Conservation (phyloP, 345 rosid species). For the Hibiscus mutabilis region DNA sequence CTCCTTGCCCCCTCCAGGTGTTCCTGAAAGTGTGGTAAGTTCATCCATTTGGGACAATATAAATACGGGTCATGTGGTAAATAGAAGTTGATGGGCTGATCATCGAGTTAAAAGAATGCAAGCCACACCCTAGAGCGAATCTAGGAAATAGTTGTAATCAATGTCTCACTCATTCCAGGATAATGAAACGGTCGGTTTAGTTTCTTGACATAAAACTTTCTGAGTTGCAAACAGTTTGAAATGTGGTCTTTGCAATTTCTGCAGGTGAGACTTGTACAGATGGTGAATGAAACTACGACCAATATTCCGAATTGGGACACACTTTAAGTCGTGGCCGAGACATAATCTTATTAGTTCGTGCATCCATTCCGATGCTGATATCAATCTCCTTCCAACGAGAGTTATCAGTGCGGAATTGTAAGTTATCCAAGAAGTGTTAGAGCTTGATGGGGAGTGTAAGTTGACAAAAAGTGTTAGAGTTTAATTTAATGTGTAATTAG, state of each 20-base stretch:
- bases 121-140: neutral
- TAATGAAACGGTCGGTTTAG: neutral
- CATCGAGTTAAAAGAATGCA: neutral
- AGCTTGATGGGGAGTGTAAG: no score
- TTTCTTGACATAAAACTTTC: neutral
- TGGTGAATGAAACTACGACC: slow-evolving; percentile 66
- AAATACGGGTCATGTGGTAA: neutral
- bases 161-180: neutral
- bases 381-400: slow-evolving; percentile 10
- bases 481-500: no score
- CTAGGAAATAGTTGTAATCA: neutral
- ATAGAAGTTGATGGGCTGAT: neutral
- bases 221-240: neutral
- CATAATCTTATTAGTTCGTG: neutral
- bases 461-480: no score
- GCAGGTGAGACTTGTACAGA: slow-evolving; percentile 60
- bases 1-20: slow-evolving; percentile 70
- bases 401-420: slow-evolving; percentile 6
- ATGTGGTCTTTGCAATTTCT: neutral
- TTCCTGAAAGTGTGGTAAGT: slow-evolving; percentile 77
- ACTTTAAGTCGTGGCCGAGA: slow-evolving; percentile 26
- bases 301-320: slow-evolving; percentile 63
- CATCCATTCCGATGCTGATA: slow-evolving; percentile 5
- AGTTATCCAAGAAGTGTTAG: no score
- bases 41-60: neutral